These are phyloP conservation scores for Curvularia hawaiiensis DNA, from an alignment of 2,329 filamentous ascomycete genomes.

Conservation along the genomic window DNA sequence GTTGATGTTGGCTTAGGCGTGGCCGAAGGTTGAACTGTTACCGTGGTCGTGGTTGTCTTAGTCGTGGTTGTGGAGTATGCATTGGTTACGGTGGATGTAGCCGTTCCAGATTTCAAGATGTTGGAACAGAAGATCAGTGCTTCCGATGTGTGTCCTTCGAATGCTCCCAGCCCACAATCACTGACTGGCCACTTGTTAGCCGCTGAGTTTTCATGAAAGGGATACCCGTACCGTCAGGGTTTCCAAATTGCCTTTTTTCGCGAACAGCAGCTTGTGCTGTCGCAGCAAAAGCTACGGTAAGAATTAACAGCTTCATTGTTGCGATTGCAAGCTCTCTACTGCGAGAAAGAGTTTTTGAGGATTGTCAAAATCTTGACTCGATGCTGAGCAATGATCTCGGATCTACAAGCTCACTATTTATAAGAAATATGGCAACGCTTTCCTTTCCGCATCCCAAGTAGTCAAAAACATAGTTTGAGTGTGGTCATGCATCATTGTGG, in stretches of 20 bases:
- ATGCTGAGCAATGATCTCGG: slow-evolving; percentile 9
- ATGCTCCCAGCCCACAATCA: slow-evolving; percentile 38
- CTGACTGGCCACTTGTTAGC: slow-evolving; percentile 22
- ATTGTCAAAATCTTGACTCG: slow-evolving; percentile 6
- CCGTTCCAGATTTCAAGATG: slow-evolving; percentile 34
- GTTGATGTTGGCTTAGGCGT: slow-evolving; percentile 15
- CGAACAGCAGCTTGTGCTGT: slow-evolving; percentile 28
- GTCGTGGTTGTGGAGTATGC: slow-evolving; percentile 30
- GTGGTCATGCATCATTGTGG: slow-evolving; percentile 25
- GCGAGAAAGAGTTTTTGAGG: neutral
- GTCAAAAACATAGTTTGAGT: slow-evolving; percentile 14
- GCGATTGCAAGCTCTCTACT: neutral
- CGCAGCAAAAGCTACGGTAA: slow-evolving; percentile 31
- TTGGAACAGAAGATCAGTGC: slow-evolving; percentile 39
- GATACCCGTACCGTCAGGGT: slow-evolving; percentile 30
- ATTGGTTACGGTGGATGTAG: slow-evolving; percentile 30
- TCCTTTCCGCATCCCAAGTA: neutral
- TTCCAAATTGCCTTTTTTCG: slow-evolving; percentile 28
- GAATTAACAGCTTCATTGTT: slow-evolving; percentile 33
- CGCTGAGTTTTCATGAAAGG: neutral
- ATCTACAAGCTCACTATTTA: slow-evolving; percentile 27
- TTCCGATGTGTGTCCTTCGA: slow-evolving; percentile 38
- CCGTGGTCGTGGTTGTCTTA: slow-evolving; percentile 26
- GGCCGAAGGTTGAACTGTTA: slow-evolving; percentile 28
- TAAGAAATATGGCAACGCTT: slow-evolving; percentile 18